A percentile compares a stretch with the other conserved stretches of the same genome.
These are phyloP conservation scores for Choanephora cucurbitarum DNA, from an alignment of 371 early-diverging fungal genomes.

Conservation along the genomic window DNA sequence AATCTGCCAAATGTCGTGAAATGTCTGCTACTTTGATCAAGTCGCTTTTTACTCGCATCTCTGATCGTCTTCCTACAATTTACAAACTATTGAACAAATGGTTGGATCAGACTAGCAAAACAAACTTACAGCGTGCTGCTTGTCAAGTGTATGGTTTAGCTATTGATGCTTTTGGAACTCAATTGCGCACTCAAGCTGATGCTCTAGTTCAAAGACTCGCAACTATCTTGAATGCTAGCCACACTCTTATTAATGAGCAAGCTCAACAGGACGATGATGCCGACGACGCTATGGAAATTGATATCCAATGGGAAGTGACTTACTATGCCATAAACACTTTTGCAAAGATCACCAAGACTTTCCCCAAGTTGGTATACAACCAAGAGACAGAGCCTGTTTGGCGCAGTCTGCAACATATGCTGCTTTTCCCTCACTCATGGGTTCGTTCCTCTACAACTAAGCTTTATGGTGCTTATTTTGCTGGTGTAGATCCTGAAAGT, in stretches of 20 bases:
- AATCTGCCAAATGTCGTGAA: conserved; percentile 86
- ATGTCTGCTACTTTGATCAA: conserved; percentile 82
- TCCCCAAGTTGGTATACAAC: conserved; percentile 55
- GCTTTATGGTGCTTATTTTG: conserved; percentile 79
- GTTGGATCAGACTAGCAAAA: conserved; percentile 60
- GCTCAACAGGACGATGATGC: conserved; percentile 33
- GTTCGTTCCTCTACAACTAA: conserved; percentile 73
- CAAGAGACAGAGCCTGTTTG: conserved; percentile 51
- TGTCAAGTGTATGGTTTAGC: conserved; percentile 85
- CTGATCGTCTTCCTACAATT: conserved; percentile 53
- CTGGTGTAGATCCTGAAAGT: conserved; percentile 61
- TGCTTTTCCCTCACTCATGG: conserved; percentile 90
- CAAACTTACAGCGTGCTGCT: conserved; percentile 70
- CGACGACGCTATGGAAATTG: conserved; percentile 55
- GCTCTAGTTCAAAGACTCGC: conserved; percentile 52
- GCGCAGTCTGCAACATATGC: conserved; percentile 58
- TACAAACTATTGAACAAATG: conserved; percentile 73
- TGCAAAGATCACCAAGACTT: conserved; percentile 62
- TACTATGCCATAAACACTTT: conserved; percentile 83
- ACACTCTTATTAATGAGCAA: conserved; percentile 45
- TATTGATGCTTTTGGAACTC: conserved; percentile 71
- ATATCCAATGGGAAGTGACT: conserved; percentile 78
- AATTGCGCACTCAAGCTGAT: conserved; percentile 57
- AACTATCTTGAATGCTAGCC: conserved; percentile 52
- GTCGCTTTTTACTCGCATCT: conserved; percentile 58